Base-by-base conservation (phyloP, 495 filamentous ascomycete species). In the Aspergillus coremiiformis region DNA sequence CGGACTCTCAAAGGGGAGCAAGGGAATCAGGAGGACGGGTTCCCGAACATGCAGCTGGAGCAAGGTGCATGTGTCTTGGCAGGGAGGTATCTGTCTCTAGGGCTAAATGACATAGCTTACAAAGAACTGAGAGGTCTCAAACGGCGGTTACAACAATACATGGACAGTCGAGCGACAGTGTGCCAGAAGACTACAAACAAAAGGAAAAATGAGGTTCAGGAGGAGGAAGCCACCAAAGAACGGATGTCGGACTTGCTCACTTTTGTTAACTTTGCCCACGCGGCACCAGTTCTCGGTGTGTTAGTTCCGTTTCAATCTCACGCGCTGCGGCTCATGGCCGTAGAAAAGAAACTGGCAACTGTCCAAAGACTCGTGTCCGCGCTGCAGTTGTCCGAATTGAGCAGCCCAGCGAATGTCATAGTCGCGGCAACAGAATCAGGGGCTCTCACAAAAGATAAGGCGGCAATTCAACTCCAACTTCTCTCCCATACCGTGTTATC, bases 51-150 rank as follows among this genome's bases (percentile, higher is more conserved):
- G 45, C 90, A 96, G 55, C 71, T 95, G 3, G 92, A 96, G 61
- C 84, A 82, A 51, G 93, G 88, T 6, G 86, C 89, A 67, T 86
- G 87, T 39, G 81, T 85, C 7, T 72, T 98, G 35, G 72, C 86
- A 21, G 81, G 78, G 35, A 90, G 84, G 56, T 67, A 95, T 15
- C 74, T 95, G 6, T 77, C 79, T 0, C 67, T 95, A 42, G 84
- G 84, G 12, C 64, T 94, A 50, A 81, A 88, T 49, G 84, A 89
- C 14, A 66, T 85, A 50, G 93, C 92, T 5, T 68, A 84, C 49
- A 89, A 85, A 58, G 90, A 97, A 66, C 65, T 96, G 29, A 74
- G 81, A 35, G 58, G 73, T 71, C 21, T 73, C 84, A 67, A 95
- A 85, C 65, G 75, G 68, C 61, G 78, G 78, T 62, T 72, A 85